Evolutionary conservation across 208 protist genomes (phyloP).

Genomic region (Wallacemonas sp.): DNA sequence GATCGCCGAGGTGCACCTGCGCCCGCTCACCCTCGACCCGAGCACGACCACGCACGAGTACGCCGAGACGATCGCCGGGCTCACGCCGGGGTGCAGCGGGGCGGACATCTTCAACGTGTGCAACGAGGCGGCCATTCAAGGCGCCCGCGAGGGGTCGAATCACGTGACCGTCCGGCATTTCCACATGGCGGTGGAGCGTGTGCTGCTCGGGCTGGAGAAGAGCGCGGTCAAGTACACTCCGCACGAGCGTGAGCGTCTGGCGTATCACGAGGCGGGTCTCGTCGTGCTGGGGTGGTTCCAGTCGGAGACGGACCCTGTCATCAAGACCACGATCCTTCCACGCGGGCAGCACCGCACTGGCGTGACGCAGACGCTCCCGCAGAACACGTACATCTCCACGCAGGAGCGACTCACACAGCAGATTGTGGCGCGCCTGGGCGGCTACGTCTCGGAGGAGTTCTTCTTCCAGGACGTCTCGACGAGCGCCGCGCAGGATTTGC

Average conservation of each 20-base stretch:
- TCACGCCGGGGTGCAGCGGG: slow-evolving; percentile 96
- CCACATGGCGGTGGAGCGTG: slow-evolving; percentile 93
- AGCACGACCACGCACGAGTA: slow-evolving; percentile 44
- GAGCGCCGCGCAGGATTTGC: slow-evolving; percentile 81
- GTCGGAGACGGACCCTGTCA: slow-evolving; percentile 87
- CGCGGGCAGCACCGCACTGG: slow-evolving; percentile 74
- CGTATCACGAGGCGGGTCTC: slow-evolving; percentile 94
- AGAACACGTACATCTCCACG: slow-evolving; percentile 80
- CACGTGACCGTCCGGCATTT: slow-evolving; percentile 86
- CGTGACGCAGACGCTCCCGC: slow-evolving; percentile 78
- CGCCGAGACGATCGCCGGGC: slow-evolving; percentile 59
- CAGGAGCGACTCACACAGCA: slow-evolving; percentile 65
- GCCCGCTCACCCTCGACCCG: slow-evolving; percentile 76
- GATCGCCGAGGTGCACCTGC: slow-evolving; percentile 95
- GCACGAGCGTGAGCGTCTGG: slow-evolving; percentile 82
- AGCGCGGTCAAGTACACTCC: slow-evolving; percentile 78
- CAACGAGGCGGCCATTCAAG: slow-evolving; percentile 97
- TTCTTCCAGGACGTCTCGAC: slow-evolving; percentile 94
- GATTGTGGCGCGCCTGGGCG: slow-evolving; percentile 84
- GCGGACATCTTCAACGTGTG: slow-evolving; percentile 98
- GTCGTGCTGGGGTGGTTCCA: slow-evolving; percentile 93
- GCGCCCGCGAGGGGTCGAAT: slow-evolving; percentile 77
- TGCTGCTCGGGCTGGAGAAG: slow-evolving; percentile 96
- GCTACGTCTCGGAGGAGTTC: slow-evolving; percentile 94
- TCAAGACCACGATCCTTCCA: slow-evolving; percentile 90